A percentile compares a stretch with the other conserved stretches of the same genome.
Conservation (phyloP, 139 green algal genomes). For the Spirogloea muscicola region DNA sequence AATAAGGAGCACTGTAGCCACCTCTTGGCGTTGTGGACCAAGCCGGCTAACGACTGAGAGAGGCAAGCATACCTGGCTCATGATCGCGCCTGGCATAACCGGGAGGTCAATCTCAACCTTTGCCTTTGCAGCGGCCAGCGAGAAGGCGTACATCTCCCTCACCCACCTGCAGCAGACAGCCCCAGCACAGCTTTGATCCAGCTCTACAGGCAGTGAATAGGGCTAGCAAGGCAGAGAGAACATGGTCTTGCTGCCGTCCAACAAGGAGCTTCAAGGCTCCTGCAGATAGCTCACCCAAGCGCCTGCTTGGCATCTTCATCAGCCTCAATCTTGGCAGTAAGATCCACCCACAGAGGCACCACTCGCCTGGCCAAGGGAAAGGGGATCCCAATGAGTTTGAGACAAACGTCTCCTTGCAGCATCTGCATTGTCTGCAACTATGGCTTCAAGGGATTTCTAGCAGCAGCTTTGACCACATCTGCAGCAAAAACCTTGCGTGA, state of each 20-base stretch:
- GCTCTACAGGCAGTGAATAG: no score
- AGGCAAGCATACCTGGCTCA: constrained; percentile 43
- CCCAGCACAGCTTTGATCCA: not conserved
- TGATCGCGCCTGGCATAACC: constrained; percentile 23
- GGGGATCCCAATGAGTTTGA: not conserved
- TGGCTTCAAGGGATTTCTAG: no score
- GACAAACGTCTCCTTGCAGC: not conserved
- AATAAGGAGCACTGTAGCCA: no score
- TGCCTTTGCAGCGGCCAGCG: constrained; percentile 13
- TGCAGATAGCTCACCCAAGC: constrained; percentile 32
- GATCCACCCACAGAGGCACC: constrained; percentile 31
- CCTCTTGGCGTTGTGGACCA: no score
- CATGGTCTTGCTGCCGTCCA: no score
- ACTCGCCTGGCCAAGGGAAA: constrained; percentile 4
- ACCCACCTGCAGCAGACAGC: constrained; percentile 15
- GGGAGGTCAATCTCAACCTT: constrained; percentile 33
- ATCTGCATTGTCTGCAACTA: not conserved
- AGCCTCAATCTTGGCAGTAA: constrained; percentile 27
- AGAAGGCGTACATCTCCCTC: constrained; percentile 36
- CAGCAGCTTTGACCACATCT: no score
- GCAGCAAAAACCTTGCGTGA: no score
- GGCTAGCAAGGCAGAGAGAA: no score
- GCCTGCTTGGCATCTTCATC: constrained; percentile 16
- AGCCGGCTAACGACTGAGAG: no score
- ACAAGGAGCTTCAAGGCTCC: no score